Percentiles rank a stretch among this genome's conserved stretches.
Evolutionary conservation across 441 rosid species (phyloP).

Genomic region (Gossypium laxum): DNA sequence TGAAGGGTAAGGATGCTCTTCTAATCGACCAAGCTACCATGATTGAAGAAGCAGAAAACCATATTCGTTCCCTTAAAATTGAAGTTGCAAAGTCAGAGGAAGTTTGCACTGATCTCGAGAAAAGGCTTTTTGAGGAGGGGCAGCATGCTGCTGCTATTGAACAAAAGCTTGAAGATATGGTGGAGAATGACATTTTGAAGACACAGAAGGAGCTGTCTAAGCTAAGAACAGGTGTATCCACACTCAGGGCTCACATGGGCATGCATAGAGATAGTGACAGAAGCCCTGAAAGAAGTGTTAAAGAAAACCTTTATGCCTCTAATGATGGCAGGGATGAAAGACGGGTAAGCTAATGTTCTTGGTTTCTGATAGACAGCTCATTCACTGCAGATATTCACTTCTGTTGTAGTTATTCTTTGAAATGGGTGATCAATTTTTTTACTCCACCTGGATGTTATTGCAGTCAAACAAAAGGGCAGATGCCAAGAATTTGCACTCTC

Average conservation of each 20-base stretch:
- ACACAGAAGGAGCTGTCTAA: conserved; percentile 56
- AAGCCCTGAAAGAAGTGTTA: conserved; percentile 26
- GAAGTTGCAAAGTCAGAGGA: conserved; percentile 40
- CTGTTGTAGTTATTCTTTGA: conserved; percentile 17
- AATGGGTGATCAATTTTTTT: conserved; percentile 21
- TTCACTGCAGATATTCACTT: conserved; percentile 13
- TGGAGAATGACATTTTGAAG: conserved; percentile 44
- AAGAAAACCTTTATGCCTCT: conserved; percentile 22
- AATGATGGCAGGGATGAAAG: conserved; percentile 27
- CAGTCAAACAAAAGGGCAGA: conserved; percentile 39
- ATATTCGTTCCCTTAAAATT: conserved; percentile 35
- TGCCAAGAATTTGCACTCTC: conserved; percentile 11
- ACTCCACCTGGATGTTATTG: conserved; percentile 28
- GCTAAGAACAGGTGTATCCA: conserved; percentile 52
- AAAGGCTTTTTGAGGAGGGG: conserved; percentile 44
- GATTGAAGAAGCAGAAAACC: conserved; percentile 32
- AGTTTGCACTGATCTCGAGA: conserved; percentile 34
- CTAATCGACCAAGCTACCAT: conserved; percentile 31
- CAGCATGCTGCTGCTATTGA: conserved; percentile 38
- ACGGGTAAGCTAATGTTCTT: conserved; percentile 49
- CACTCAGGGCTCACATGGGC: conserved; percentile 53
- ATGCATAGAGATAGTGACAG: conserved; percentile 28
- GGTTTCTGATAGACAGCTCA: conserved; percentile 12
- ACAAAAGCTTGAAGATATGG: conserved; percentile 14
- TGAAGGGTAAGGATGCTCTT: conserved; percentile 45